Evolutionary conservation across 2,329 filamentous ascomycete genomes (phyloP), one percentile per base, ranked within the genome.

Genomic region (Lecanicillium sp.): DNA sequence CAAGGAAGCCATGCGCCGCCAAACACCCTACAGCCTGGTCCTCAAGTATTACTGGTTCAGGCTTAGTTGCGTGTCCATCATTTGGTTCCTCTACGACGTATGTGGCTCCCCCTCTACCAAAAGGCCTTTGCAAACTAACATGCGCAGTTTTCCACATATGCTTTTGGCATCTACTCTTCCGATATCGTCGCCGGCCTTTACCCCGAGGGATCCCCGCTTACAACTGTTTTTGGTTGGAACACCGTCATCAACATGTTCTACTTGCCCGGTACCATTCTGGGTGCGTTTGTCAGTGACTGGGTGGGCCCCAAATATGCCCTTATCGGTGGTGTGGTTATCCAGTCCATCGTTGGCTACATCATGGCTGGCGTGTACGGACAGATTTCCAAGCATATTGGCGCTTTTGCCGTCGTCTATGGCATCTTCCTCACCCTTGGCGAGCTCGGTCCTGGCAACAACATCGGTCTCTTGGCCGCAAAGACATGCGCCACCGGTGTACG

Each of bases 181-280:
- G 77, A 81, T 1, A 91, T 95, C 58, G 69, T 94, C 0, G 64
- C 70, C 32, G 82, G 79, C 51, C 77, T 88, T 23, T 81, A 84
- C 35, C 78, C 79, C 9, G 60, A 72, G 0, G 57, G 62, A 4
- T 73, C 79, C 0, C 77, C 84, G 0, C 70, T 95, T 2, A 91
- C 87, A 60, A 86, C 85, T 53, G 70, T 82, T 10, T 90, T 95
- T 52, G 90, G 89, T 33, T 95, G 89, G 89, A 90, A 88, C 61
- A 89, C 86, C 0, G 77, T 95, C 35, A 81, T 94, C 70, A 95
- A 93, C 64, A 70, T 89, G 53, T 95, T 95, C 66, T 94, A 94
- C 65, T 77, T 95, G 41, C 90, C 89, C 0, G 90, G 90, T 1
- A 87, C 87, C 20, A 72, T 90, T 44, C 66, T 86, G 3, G 90